Percentiles rank a stretch among this genome's conserved stretches.
phyloP scores from a whole-genome alignment of 2,329 filamentous ascomycete genomes.

The Sporothrix inflata region DNA sequence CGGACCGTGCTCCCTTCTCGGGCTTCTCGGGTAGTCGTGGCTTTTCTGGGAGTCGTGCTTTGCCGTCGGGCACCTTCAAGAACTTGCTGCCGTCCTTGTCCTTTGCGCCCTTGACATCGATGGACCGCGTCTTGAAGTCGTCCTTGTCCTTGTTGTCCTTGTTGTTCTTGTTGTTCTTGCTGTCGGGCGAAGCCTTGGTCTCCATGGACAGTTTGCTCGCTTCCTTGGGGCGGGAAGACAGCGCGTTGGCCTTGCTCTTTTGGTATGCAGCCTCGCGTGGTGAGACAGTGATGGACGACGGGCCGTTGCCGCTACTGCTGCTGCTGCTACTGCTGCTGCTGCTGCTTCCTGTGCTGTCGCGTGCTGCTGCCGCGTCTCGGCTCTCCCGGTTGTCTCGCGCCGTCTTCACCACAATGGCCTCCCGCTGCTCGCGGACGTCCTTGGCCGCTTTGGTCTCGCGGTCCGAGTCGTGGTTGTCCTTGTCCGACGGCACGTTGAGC shows the following conservation, averaged over 20 bases:
- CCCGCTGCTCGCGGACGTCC: conserved; percentile 30
- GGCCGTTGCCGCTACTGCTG: not conserved
- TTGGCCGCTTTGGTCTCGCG: conserved; percentile 31
- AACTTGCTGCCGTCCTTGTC: conserved; percentile 21
- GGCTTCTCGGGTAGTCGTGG: conserved; percentile 25
- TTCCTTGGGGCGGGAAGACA: conserved; percentile 29
- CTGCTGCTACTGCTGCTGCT: not conserved
- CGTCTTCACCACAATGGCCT: conserved; percentile 29
- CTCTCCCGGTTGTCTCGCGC: conserved; percentile 28
- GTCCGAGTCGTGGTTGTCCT: conserved; percentile 17
- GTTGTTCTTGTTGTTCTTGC: conserved; percentile 6
- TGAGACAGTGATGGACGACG: not conserved
- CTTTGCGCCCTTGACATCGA: conserved; percentile 26
- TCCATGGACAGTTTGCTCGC: conserved; percentile 33
- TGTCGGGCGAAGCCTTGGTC: conserved; percentile 30
- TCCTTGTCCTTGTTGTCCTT: conserved; percentile 1
- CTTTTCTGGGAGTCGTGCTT: conserved; percentile 21
- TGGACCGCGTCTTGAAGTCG: conserved; percentile 22
- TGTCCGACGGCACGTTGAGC: not conserved
- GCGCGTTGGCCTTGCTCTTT: conserved; percentile 25
- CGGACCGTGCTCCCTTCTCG: conserved; percentile 29
- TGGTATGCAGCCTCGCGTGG: conserved; percentile 17
- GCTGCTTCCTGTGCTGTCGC: not conserved
- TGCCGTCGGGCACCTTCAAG: conserved; percentile 3
- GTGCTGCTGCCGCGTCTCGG: not conserved